phyloP scores from a whole-genome alignment of 139 green algal species.

The Volvox reticuliferus region DNA sequence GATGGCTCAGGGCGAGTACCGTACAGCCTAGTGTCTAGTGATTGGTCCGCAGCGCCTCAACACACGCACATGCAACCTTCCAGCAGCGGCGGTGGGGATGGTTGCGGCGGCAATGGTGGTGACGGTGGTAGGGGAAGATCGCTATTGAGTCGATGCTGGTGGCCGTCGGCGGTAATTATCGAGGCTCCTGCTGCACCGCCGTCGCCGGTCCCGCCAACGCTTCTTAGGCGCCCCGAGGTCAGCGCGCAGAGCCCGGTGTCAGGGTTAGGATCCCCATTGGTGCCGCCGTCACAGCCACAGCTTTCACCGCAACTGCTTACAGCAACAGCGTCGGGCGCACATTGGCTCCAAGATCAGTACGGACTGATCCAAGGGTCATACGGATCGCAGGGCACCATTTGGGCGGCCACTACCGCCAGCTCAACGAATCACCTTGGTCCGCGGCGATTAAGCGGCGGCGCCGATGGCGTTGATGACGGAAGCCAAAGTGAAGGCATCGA shows the following conservation, averaged over 20 bases:
- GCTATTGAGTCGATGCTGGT: slow-evolving; percentile 2
- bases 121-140: not conserved
- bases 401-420: too few relatives aligned
- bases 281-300: not conserved
- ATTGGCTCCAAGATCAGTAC: not conserved
- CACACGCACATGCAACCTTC: not conserved
- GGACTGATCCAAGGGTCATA: too few relatives aligned
- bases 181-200: not conserved
- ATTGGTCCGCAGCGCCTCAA: not conserved
- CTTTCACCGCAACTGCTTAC: not conserved
- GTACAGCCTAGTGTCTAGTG: slow-evolving; percentile 13
- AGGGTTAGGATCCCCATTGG: not conserved
- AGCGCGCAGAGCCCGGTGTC: not conserved
- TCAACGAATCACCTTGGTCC: too few relatives aligned
- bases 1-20: not conserved
- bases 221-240: not conserved
- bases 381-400: too few relatives aligned
- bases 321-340: not conserved
- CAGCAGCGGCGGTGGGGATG: not conserved
- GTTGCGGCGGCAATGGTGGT: not conserved
- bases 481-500: too few relatives aligned
- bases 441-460: too few relatives aligned
- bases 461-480: too few relatives aligned
- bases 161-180: not conserved
- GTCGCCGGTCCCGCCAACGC: not conserved